phyloP scores from a whole-genome alignment of 2,329 filamentous ascomycete species.

The Aureobasidium vineae region DNA sequence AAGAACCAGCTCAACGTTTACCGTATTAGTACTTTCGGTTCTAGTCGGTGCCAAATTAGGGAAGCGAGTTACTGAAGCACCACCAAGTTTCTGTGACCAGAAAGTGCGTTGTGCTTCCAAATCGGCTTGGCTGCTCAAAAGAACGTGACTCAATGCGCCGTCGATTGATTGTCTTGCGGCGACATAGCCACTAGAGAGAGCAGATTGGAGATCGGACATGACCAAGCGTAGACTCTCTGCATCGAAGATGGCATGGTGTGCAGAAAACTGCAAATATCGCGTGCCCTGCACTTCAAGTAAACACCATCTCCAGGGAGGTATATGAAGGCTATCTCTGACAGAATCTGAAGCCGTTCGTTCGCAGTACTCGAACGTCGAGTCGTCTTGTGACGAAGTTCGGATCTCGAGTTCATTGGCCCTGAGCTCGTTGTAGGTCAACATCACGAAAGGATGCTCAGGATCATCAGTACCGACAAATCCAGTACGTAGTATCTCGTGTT shows the following conservation, averaged over 20 bases:
- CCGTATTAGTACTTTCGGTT: constrained; percentile 39
- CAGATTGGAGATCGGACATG: constrained; percentile 56
- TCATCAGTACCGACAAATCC: constrained; percentile 67
- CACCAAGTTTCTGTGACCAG: constrained; percentile 56
- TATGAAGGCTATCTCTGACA: constrained; percentile 49
- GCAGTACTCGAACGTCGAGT: neutral
- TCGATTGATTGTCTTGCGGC: constrained; percentile 41
- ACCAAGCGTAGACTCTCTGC: constrained; percentile 69
- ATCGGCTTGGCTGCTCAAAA: constrained; percentile 41
- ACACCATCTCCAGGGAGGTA: constrained; percentile 63
- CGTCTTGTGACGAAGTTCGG: constrained; percentile 24
- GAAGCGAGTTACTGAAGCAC: constrained; percentile 60
- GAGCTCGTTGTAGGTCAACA: constrained; percentile 60
- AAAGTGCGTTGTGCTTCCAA: constrained; percentile 49
- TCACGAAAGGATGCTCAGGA: constrained; percentile 63
- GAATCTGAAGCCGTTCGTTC: constrained; percentile 25
- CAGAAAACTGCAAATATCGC: constrained; percentile 49
- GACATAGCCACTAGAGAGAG: constrained; percentile 39
- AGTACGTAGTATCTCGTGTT: constrained; percentile 71
- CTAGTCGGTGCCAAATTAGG: constrained; percentile 69
- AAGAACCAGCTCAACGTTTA: constrained; percentile 42
- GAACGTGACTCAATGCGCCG: constrained; percentile 46
- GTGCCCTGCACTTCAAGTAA: constrained; percentile 42
- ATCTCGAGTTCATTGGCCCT: constrained; percentile 44
- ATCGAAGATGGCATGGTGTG: constrained; percentile 86